Conservation (phyloP, 768 basidiomycete species). For the Boletus sensibilis region DNA sequence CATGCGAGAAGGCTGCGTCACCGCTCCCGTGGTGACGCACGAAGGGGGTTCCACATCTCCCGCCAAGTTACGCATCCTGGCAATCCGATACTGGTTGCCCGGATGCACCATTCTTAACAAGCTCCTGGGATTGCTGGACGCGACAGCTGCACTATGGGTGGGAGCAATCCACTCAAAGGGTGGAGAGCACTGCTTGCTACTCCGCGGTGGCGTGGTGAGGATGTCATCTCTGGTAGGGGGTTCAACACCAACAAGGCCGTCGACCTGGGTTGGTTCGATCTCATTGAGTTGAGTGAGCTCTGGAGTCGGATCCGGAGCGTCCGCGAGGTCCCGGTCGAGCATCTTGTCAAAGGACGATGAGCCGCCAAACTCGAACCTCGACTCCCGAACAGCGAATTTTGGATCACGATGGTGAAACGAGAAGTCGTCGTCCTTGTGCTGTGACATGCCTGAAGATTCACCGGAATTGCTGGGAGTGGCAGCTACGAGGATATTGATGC, state of each 20-base stretch:
- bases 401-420: conserved; percentile 9
- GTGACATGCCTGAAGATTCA: conserved; percentile 25
- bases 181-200: conserved; percentile 5
- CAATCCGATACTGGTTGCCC: conserved; percentile 30
- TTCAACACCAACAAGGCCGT: conserved; percentile 1
- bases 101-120: conserved; percentile 37
- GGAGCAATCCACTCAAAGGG: conserved; percentile 26
- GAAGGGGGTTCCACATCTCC: conserved; percentile 20
- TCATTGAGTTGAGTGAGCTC: conserved; percentile 15
- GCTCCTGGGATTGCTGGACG: conserved; percentile 30
- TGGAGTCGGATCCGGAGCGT: conserved; percentile 23
- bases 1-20: conserved; percentile 19
- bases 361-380: conserved; percentile 38
- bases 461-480: conserved; percentile 50
- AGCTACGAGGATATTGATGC: conserved; percentile 42
- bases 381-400: conserved; percentile 22
- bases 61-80: conserved; percentile 24
- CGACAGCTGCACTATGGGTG: conserved; percentile 8
- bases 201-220: conserved; percentile 1
- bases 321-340: conserved; percentile 35
- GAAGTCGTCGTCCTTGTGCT: conserved; percentile 7
- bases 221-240: background rate
- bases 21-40: conserved; percentile 5
- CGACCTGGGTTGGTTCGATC: conserved; percentile 6
- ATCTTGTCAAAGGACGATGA: conserved; percentile 43